Percentiles rank a stretch among this genome's conserved stretches.
Conservation (phyloP, 495 filamentous ascomycete species). For the Aspergillus leporis region DNA sequence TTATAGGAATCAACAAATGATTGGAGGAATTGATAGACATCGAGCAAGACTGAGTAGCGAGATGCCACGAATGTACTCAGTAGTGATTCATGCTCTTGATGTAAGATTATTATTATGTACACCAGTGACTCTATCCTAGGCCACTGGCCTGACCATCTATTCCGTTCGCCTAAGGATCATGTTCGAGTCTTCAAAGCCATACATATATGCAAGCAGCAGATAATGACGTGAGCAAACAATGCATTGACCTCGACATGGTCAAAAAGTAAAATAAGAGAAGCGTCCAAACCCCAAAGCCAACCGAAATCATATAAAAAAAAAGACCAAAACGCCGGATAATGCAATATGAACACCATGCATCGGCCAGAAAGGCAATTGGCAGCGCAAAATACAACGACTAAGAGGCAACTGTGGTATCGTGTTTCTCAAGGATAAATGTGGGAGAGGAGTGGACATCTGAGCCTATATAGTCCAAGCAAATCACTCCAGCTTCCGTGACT, state of each 20-base stretch:
- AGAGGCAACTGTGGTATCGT: neutral
- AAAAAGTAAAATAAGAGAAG: neutral
- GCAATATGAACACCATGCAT: neutral
- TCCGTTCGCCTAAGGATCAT: slow-evolving; percentile 18
- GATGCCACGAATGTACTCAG: no score
- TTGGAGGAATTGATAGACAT: no score
- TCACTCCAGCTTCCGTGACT: neutral
- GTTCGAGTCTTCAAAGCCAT: slow-evolving; percentile 10
- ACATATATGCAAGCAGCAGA: slow-evolving; percentile 22
- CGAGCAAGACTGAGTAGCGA: no score
- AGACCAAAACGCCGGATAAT: neutral
- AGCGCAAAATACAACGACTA: neutral
- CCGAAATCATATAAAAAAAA: slow-evolving; percentile 1
- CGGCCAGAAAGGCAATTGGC: neutral
- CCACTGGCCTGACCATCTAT: slow-evolving; percentile 17
- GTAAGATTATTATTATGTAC: slow-evolving; percentile 28
- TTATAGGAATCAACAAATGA: neutral
- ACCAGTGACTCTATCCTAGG: slow-evolving; percentile 18
- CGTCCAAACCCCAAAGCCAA: neutral
- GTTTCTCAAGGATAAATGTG: neutral
- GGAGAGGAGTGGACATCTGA: neutral
- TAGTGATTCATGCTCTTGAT: neutral
- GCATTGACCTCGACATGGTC: slow-evolving; percentile 2
- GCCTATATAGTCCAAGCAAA: neutral
- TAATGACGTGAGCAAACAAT: neutral